Base-by-base conservation (phyloP, 2,329 filamentous ascomycete species). In the Fusarium dlaminii region DNA sequence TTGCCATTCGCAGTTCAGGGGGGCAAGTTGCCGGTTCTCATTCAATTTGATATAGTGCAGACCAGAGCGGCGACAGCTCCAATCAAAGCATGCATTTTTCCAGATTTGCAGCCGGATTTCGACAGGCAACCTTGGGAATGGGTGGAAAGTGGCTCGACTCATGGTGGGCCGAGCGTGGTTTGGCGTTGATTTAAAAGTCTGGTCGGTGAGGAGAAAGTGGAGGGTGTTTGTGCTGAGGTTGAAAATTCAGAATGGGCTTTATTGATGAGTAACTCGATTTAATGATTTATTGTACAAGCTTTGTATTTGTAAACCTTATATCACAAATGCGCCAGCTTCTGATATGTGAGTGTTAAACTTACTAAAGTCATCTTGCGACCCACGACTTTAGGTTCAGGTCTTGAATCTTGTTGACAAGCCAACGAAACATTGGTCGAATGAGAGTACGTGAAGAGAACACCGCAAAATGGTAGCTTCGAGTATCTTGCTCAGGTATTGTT, bases 391-490 rank as follows among this genome's bases (percentile, higher is more conserved):
- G 13, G 20, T 30, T n/a, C 30, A 8, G 14, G 17, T 48, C 20
- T 30, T 30, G 10, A 48, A 48, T 48, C 27, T 9, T 48, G 9
- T 48, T 17, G 7, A 6, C 0, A n/a, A 12, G 29, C 14, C 14
- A 48, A 5, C 1, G 5, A 49, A 17, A 0, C 3, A 30, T 7
- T n/a, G 27, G 4, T 6, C 1, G 10, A 30, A 12, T 17, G 14
- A 49, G 29, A 17, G 11, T 6, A 30, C 6, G 1, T 17, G 14
- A n/a, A 49, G 10, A n/a, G 6, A n/a, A 3, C 5, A 48, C 5
- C 24, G 1, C 8, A 17, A 30, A 17, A 30, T 0, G 4, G 8
- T 13, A 2, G 0, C 4, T 10, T 30, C 0, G 10, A 49, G 20
- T 9, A 7, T 30, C 20, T 17, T 30, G 0, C 10, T 49, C 3